These are phyloP conservation scores for Xylaria sp. DNA, from an alignment of 2,329 filamentous ascomycete genomes.

Conservation along the genomic window DNA sequence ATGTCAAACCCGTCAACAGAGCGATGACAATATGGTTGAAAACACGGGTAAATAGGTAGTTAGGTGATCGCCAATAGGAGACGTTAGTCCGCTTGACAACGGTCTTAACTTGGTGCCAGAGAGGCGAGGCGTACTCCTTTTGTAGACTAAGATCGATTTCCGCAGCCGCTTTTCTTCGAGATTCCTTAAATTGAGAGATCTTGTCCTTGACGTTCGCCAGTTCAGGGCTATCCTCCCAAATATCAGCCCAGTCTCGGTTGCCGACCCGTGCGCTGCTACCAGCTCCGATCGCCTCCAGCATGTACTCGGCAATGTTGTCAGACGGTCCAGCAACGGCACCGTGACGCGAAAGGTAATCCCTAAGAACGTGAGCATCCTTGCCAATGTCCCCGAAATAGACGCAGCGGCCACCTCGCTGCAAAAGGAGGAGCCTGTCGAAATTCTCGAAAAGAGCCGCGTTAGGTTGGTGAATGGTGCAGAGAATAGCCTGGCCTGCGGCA, in stretches of 20 bases:
- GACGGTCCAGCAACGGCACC: conserved; percentile 68
- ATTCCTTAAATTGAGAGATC: conserved; percentile 73
- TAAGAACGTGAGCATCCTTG: conserved; percentile 75
- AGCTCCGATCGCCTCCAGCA: conserved; percentile 86
- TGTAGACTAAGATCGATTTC: conserved; percentile 64
- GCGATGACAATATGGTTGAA: conserved; percentile 87
- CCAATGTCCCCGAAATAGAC: conserved; percentile 91
- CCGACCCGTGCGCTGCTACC: conserved; percentile 78
- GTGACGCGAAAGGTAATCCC: conserved; percentile 68
- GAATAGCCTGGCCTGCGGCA: conserved; percentile 83
- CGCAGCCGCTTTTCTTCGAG: conserved; percentile 58
- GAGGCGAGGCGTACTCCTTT: conserved; percentile 83
- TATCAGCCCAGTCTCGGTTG: conserved; percentile 80
- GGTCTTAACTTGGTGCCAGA: conserved; percentile 80
- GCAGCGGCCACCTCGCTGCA: conserved; percentile 80
- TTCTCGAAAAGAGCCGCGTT: conserved; percentile 88
- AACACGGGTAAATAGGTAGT: conserved; percentile 88
- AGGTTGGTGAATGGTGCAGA: conserved; percentile 92
- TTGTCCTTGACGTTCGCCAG: conserved; percentile 72
- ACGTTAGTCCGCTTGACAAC: conserved; percentile 79
- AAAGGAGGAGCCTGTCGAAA: conserved; percentile 83
- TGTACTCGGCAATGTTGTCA: conserved; percentile 77
- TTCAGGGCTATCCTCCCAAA: conserved; percentile 80
- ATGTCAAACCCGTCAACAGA: conserved; percentile 81
- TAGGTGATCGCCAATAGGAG: conserved; percentile 85